Evolutionary conservation across 2,329 filamentous ascomycete genomes (phyloP).

Genomic region (Pyrenochaeta sp.): DNA sequence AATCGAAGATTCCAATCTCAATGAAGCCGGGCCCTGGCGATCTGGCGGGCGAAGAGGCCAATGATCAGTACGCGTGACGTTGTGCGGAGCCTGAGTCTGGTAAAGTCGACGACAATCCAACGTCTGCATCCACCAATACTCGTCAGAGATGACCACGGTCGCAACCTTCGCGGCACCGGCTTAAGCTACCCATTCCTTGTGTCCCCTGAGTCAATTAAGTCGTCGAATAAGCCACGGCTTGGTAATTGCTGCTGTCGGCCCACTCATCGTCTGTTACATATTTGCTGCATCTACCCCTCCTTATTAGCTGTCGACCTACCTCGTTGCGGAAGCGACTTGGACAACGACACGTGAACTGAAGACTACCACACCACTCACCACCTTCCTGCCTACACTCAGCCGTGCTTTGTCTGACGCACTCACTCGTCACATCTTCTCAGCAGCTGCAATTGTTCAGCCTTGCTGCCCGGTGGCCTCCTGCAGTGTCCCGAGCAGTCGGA

Average conservation of each 20-base stretch:
- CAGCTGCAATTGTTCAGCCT: slow-evolving; percentile 1
- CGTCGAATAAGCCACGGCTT: slow-evolving; percentile 35
- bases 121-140: slow-evolving; percentile 15
- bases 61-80: slow-evolving; percentile 44
- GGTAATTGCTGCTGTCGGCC: slow-evolving; percentile 37
- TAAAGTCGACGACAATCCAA: slow-evolving; percentile 38
- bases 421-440: background rate
- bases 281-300: slow-evolving; percentile 47
- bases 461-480: slow-evolving; percentile 17
- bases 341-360: background rate
- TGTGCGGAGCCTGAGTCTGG: slow-evolving; percentile 27
- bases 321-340: slow-evolving; percentile 13
- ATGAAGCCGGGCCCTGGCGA: slow-evolving; percentile 34
- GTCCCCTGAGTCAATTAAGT: slow-evolving; percentile 26
- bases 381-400: background rate
- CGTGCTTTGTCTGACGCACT: background rate
- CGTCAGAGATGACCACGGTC: slow-evolving; percentile 3
- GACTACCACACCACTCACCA: background rate
- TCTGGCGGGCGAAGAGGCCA: slow-evolving; percentile 24
- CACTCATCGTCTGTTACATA: slow-evolving; percentile 39
- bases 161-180: slow-evolving; percentile 22
- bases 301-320: slow-evolving; percentile 14
- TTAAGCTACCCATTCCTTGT: slow-evolving; percentile 19
- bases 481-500: slow-evolving; percentile 32
- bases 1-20: slow-evolving; percentile 15